Percentiles rank a stretch among this genome's conserved stretches.
Conservation (phyloP, 169 alveolate species). For the Toxoplasma gondii region DNA sequence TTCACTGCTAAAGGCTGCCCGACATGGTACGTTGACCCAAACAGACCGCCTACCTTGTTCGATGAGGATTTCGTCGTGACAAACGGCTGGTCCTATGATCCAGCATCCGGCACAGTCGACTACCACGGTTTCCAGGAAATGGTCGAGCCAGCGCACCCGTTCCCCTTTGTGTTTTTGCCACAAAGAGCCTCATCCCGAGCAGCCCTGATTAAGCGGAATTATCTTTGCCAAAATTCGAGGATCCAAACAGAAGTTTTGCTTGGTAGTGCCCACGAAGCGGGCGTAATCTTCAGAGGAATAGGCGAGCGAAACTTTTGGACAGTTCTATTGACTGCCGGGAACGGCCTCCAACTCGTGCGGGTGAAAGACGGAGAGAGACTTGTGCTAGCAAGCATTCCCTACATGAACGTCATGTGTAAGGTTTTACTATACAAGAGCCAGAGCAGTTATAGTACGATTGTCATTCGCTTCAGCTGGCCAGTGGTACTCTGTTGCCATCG, state of each 20-base stretch:
- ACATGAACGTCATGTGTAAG: conserved; percentile 23
- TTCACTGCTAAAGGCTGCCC: conserved; percentile 57
- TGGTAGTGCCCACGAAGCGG: conserved; percentile 42
- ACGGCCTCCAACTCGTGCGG: conserved; percentile 34
- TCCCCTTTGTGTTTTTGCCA: conserved; percentile 56
- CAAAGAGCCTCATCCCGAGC: conserved; percentile 36
- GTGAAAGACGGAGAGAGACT: conserved; percentile 46
- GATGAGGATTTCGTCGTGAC: conserved; percentile 43
- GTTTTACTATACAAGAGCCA: neutral
- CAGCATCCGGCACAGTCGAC: neutral
- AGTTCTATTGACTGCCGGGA: conserved; percentile 19
- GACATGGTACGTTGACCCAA: conserved; percentile 48
- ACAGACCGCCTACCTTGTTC: conserved; percentile 36
- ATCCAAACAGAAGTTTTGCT: conserved; percentile 37
- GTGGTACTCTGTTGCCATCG: conserved; percentile 44
- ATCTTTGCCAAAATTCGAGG: conserved; percentile 46
- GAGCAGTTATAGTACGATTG: neutral
- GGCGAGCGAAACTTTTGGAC: conserved; percentile 64
- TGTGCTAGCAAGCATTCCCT: conserved; percentile 1
- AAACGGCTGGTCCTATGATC: conserved; percentile 44
- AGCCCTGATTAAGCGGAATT: conserved; percentile 47
- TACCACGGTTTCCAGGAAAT: conserved; percentile 38
- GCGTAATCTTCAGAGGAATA: conserved; percentile 44
- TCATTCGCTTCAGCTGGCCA: conserved; percentile 6
- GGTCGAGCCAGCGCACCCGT: conserved; percentile 48